Conservation (phyloP, 1,284 basidiomycete species). For the Microstroma glucosiphilum region DNA sequence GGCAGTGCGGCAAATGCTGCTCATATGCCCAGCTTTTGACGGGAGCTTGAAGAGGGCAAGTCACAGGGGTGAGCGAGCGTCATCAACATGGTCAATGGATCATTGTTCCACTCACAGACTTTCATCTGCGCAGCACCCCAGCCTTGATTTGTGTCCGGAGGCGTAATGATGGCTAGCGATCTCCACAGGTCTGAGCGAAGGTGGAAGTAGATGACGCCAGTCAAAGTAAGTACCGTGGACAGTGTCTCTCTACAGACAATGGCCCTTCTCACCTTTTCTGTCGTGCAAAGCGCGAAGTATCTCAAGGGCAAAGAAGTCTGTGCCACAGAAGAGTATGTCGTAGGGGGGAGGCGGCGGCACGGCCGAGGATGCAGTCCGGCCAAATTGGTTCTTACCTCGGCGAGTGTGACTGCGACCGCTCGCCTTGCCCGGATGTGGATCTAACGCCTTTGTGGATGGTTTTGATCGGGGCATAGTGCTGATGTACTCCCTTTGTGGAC, state of each 20-base stretch:
- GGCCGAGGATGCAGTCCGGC: no score
- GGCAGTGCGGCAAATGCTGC: background rate
- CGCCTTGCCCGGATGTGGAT: no score
- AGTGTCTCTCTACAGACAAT: no score
- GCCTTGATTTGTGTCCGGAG: slow-evolving; percentile 13
- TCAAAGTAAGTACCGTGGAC: no score
- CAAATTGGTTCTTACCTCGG: no score
- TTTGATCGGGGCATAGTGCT: no score
- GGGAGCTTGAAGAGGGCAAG: background rate
- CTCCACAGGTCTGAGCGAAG: background rate
- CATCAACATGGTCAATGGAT: no score
- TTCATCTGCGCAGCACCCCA: slow-evolving; percentile 43
- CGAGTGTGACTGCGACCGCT: no score
- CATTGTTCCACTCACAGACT: slow-evolving; percentile 12
- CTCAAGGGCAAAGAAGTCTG: slow-evolving; percentile 32
- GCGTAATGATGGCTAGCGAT: background rate
- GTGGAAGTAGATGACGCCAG: background rate
- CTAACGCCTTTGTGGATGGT: no score
- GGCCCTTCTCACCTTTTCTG: no score
- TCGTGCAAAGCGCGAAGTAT: slow-evolving; percentile 13
- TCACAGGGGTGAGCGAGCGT: no score
- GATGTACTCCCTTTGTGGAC: no score
- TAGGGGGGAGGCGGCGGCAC: slow-evolving; percentile 24
- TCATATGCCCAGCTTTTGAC: background rate
- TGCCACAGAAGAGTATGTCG: slow-evolving; percentile 47